phyloP scores from a whole-genome alignment of 306 rosid genomes.

The Cicer yamashitae region DNA sequence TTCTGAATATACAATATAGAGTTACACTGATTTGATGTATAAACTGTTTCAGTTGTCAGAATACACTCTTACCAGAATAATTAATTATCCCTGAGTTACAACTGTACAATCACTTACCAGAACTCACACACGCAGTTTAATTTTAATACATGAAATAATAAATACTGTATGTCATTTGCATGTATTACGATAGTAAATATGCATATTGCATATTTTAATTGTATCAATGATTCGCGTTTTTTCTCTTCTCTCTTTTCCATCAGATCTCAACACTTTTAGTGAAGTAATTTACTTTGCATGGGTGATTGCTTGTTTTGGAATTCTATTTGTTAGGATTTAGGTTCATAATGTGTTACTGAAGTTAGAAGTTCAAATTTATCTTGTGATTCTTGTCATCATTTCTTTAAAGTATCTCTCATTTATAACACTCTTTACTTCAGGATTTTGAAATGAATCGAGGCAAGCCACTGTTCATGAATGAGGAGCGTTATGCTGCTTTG shows the following conservation, averaged over 20 bases:
- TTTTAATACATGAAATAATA: too few relatives aligned
- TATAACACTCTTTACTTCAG: constrained; percentile 51
- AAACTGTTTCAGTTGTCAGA: too few relatives aligned
- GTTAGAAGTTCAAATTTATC: constrained; percentile 15
- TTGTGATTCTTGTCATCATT: neutral
- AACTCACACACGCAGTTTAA: too few relatives aligned
- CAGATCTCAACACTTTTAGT: constrained; percentile 7
- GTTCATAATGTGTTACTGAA: constrained; percentile 24
- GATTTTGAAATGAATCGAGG: constrained; percentile 86
- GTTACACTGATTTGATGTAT: too few relatives aligned
- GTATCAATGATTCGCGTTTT: constrained; percentile 17
- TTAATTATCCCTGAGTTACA: too few relatives aligned
- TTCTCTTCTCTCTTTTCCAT: constrained; percentile 6
- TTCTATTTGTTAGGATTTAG: constrained; percentile 19
- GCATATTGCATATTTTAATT: neutral
- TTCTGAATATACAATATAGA: too few relatives aligned
- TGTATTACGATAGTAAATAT: neutral
- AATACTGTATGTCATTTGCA: neutral
- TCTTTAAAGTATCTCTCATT: constrained; percentile 19
- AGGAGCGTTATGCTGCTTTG: constrained; percentile 92
- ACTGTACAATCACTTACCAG: too few relatives aligned
- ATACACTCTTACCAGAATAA: too few relatives aligned
- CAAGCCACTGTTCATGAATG: constrained; percentile 86
- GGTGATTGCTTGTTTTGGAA: constrained; percentile 10
- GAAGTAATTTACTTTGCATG: constrained; percentile 13